Evolutionary conservation across 1,139 yeast species (phyloP), one percentile per base, ranked within the genome.

Genomic region (Magnusiomyces starmeri): DNA sequence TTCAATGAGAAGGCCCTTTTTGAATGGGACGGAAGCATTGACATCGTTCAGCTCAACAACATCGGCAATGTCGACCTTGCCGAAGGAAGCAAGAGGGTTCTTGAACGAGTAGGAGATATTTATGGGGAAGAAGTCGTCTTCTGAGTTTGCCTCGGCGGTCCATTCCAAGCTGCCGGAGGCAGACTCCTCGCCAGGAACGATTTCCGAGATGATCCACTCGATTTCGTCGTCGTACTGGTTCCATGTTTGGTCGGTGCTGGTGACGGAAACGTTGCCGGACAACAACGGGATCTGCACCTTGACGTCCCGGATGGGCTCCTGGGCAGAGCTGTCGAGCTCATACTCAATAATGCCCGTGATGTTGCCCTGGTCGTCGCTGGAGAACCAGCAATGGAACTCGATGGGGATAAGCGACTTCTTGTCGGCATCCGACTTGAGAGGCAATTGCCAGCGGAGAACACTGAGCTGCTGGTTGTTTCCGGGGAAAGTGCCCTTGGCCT

Each of bases 41-140:
- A 65, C 71, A 44, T 69, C 71, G 27, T 60, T 59, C 21, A 70
- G 68, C 25, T 68, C 65, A 18, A 69, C 71, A 50, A 77, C 74
- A 52, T 69, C 74, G n/a, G 67, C 61, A 46, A 79, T 74, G 50
- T 70, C 73, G 46, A 79, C 73, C 44, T 71, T 70, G 51, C 79
- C 77, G 52, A 76, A 65, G 32, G 53, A 12, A 14, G 8, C 29
- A 6, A 14, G 12, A 40, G 67, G 65, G 24, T 67, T 72, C 52
- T 66, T 65, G 46, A 70, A 66, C 22, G 60, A 59, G 66, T 83
- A 82, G 51, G 71, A 69, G 41, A 87, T 77, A 60, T 80, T 80
- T 76, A 92, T 81, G 57, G 98, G 98, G 85, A 89, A 90, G 63
- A 92, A 75, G 21, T 83, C 78, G 57, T 89, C 96, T 68, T 92